phyloP scores from a whole-genome alignment of 257 asterid species.

The Nicotiana noctiflora region DNA sequence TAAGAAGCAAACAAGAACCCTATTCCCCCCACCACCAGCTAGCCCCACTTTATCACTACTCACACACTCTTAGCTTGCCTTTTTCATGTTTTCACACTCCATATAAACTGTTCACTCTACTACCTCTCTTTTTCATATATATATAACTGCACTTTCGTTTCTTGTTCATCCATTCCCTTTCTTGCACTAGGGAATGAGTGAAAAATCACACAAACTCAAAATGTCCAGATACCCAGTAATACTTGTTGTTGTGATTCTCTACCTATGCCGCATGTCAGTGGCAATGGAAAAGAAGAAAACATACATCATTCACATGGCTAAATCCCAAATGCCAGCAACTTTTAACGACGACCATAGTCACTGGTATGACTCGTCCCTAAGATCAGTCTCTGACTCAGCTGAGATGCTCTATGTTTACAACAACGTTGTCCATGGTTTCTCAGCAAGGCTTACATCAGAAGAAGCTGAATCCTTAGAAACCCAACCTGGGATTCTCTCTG shows the following conservation, averaged over 20 bases:
- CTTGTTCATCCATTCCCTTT: slow-evolving; percentile 4
- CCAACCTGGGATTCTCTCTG: slow-evolving; percentile 58
- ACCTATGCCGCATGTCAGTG: slow-evolving; percentile 13
- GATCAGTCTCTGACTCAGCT: slow-evolving; percentile 63
- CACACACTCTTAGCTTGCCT: too few species aligned
- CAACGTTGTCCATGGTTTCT: slow-evolving; percentile 64
- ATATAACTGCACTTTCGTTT: slow-evolving; percentile 6
- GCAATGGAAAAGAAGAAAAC: slow-evolving; percentile 31
- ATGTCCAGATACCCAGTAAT: background rate
- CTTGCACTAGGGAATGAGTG: background rate
- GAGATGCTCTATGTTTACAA: slow-evolving; percentile 62
- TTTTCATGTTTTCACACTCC: background rate
- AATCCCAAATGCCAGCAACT: slow-evolving; percentile 57
- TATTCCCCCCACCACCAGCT: background rate
- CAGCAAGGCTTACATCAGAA: slow-evolving; percentile 46
- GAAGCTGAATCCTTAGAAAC: slow-evolving; percentile 43
- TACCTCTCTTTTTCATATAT: background rate
- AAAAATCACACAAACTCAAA: background rate
- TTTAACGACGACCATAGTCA: slow-evolving; percentile 39
- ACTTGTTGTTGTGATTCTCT: background rate
- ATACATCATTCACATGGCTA: slow-evolving; percentile 80
- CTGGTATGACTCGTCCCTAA: slow-evolving; percentile 78
- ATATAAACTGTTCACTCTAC: background rate
- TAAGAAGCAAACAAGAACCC: background rate
- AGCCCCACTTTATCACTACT: background rate